A percentile compares a stretch with the other conserved stretches of the same genome.
Evolutionary conservation across 2,329 filamentous ascomycete species (phyloP).

Genomic region (Rhynchosporium secalis): DNA sequence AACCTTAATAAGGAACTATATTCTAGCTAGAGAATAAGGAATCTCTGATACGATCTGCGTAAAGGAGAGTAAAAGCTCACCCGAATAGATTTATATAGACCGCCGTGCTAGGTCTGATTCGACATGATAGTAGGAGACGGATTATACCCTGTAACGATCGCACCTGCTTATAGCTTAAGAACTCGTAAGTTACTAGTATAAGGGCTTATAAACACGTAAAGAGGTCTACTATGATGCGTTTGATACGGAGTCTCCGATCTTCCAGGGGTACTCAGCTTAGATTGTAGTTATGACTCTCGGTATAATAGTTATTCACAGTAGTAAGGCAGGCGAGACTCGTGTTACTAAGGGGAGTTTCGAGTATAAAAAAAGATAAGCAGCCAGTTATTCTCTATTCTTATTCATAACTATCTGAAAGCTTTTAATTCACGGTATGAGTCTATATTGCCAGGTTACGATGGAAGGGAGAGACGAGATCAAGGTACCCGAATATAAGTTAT

Average conservation of each 20-base stretch:
- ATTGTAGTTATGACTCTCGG: not conserved
- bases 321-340: not conserved
- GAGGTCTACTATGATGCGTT: not conserved
- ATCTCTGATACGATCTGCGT: not conserved
- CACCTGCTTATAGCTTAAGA: not conserved
- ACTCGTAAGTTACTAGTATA: not conserved
- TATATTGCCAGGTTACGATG: no score
- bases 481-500: conserved; percentile 5
- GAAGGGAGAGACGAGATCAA: no score
- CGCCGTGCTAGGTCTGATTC: not conserved
- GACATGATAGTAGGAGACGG: not conserved
- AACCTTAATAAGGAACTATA: no score
- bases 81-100: not conserved
- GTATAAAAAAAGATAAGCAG: not conserved
- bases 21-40: no score
- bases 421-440: no score
- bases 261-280: conserved; percentile 1
- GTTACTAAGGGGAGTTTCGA: not conserved
- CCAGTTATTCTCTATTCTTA: not conserved
- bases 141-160: not conserved
- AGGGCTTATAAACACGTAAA: not conserved
- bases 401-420: no score
- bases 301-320: conserved; percentile 1
- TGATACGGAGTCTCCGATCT: conserved; percentile 1
- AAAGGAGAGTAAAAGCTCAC: no score